Percentiles rank a stretch among this genome's conserved stretches.
Conservation (phyloP, 1,284 basidiomycete genomes). For the Sanguinoderma infundibulare region DNA sequence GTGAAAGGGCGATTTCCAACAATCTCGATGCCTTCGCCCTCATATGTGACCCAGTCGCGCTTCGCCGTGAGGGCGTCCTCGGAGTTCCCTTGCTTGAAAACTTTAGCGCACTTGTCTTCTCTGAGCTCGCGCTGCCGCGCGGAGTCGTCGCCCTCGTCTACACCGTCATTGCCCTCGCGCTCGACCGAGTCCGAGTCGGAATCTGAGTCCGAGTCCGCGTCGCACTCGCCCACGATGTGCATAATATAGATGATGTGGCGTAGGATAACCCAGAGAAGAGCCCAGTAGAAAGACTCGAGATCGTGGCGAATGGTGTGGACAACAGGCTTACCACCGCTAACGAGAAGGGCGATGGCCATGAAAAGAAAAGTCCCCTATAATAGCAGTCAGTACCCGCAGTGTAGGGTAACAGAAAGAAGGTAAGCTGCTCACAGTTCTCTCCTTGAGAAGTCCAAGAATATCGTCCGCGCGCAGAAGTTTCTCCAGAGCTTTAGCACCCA, state of each 20-base stretch:
- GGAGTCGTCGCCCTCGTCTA: too few species aligned
- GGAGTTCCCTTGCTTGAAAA: neutral
- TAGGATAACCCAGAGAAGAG: conserved; percentile 17
- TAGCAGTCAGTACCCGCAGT: too few species aligned
- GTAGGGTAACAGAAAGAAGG: too few species aligned
- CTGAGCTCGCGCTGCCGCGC: too few species aligned
- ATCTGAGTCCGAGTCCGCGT: too few species aligned
- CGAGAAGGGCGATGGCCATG: conserved; percentile 14
- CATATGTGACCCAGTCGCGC: neutral
- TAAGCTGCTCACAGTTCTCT: neutral
- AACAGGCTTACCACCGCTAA: too few species aligned
- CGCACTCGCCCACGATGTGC: neutral
- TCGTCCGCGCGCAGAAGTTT: too few species aligned
- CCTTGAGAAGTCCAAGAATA: too few species aligned
- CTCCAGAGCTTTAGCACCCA: too few species aligned
- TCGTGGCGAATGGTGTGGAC: conserved; percentile 7
- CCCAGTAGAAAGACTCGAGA: conserved; percentile 20
- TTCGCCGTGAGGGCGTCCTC: neutral
- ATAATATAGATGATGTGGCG: conserved; percentile 18
- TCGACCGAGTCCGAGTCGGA: too few species aligned
- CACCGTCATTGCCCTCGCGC: too few species aligned
- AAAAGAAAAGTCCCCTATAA: conserved; percentile 19
- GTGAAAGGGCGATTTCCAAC: neutral
- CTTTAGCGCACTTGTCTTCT: neutral
- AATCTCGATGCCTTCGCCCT: neutral